Base-by-base conservation (phyloP, 2,329 filamentous ascomycete species). In the Colletotrichum coccodes region DNA sequence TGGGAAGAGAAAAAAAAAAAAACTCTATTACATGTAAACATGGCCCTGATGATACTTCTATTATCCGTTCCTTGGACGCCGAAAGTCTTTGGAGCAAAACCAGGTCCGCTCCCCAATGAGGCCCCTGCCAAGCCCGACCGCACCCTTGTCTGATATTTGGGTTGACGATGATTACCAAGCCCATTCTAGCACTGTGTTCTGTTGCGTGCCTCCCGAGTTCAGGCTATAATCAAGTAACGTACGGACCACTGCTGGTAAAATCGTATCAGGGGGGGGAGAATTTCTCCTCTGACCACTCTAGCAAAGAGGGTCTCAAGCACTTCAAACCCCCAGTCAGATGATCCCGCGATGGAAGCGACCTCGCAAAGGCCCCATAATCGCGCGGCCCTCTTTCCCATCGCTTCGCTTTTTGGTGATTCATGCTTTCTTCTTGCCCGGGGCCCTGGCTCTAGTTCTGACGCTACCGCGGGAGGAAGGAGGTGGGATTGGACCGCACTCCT, bases 241-340 rank as follows among this genome's bases (percentile, higher is more conserved):
- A 5, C 4, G n/a, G n/a, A n/a, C n/a, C n/a, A n/a, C n/a, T n/a
- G 46, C 26, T n/a, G 7, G 26, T 9, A n/a, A 26, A 28, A 30
- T 14, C 12, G 36, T 38, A 38, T 14, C 28, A 16, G 16, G 26
- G 18, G 2, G n/a, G 5, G 40, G 46, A 60, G 44, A 65, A 52
- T 38, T 46, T 60, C 62, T 65, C 62, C 56, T 26, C 30, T 36
- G 18, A 18, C 21, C 30, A 34, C 23, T 44, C 23, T 57, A 56
- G 26, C 7, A 28, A 8, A n/a, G 32, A 26, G 12, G 32, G 30
- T 7, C n/a, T 32, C 5, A 28, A 47, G 38, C 49, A 52, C n/a
- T 21, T 23, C 36, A 28, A 21, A 46, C 21, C 38, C 34, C 53
- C 47, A 36, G 26, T 30, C 38, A 8, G 30, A 26, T 4, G 9